Conservation (phyloP, 768 basidiomycete species). For the Xerocomellus intermedius region DNA sequence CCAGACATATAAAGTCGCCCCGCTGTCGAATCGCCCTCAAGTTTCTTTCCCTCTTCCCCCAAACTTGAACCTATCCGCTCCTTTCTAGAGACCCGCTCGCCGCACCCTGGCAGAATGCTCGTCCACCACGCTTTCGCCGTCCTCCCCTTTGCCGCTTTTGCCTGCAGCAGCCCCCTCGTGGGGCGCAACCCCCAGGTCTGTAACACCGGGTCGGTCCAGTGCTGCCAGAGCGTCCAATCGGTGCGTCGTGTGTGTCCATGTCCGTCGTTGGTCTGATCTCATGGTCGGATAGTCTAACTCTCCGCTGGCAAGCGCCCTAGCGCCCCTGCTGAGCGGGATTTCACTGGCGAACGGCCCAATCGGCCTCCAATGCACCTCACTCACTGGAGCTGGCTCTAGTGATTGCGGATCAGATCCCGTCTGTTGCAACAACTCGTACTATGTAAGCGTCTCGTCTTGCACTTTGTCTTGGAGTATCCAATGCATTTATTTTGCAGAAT, state of each 20-base stretch:
- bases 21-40: constrained; percentile 5
- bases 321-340: constrained; percentile 3
- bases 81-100: constrained; percentile 15
- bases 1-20: constrained; percentile 20
- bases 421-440: constrained; percentile 22
- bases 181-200: constrained; percentile 25
- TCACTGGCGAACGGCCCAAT: constrained; percentile 3
- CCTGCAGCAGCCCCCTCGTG: constrained; percentile 18
- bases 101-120: constrained; percentile 15
- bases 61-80: constrained; percentile 22
- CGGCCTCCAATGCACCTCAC: constrained; percentile 20
- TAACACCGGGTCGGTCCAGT: constrained; percentile 17
- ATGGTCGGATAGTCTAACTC: constrained; percentile 8
- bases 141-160: constrained; percentile 19
- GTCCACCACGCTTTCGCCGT: constrained; percentile 9
- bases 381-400: constrained; percentile 27
- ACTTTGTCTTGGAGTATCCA: background rate
- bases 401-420: constrained; percentile 19
- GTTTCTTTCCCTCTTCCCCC: constrained; percentile 3
- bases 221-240: constrained; percentile 20
- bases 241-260: constrained; percentile 10
- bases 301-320: background rate
- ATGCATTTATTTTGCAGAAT: constrained; percentile 1
- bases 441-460: constrained; percentile 7
- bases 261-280: constrained; percentile 5